Evolutionary conservation across 495 filamentous ascomycete genomes (phyloP), one percentile per base, ranked within the genome.

Genomic region (Chaetomium fimeti): DNA sequence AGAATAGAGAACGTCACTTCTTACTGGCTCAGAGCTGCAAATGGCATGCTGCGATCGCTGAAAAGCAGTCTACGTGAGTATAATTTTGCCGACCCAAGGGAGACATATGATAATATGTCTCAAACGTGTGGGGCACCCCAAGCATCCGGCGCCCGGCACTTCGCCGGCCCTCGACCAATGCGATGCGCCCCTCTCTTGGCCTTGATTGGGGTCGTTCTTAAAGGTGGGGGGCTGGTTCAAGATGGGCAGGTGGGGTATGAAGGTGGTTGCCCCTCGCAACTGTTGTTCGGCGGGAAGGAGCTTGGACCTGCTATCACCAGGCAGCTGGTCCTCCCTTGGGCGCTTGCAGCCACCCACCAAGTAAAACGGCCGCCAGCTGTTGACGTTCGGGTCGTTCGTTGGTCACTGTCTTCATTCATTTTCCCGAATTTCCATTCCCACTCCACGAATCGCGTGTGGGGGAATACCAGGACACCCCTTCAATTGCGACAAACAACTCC

Each of bases 211-310:
- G 32, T 5, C 7, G 32, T 9, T 36, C 12, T 36, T 9, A 11
- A 36, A 60, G 40, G 40, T 43, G 40, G 40, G 40, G 40, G 40
- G 32, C 8, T 43, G 16, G 13, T 18, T 43, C 54, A n/a, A 69
- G 60, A 60, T 66, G 67, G 67, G 67, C 18, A 69, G 60, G 64
- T 66, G 67, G 67, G 67, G 57, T 24, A 27, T 25, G 22, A 25
- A 45, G 18, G 24, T 40, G 40, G 66, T 67, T 67, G 66, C 66
- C 61, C 65, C 66, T 42, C 61, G 66, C 64, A 62, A 66, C 61
- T 29, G 61, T 47, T 53, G 56, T 42, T 28, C 42, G 24, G 28
- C 36, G 45, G 18, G 22, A 45, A 32, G 60, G 65, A 63, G 65
- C 65, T 67, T 67, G 55, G 60, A 55, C 60, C 40, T 43, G 40